phyloP scores from a whole-genome alignment of 805 yeast genomes.

The Blastobotrys robertii region DNA sequence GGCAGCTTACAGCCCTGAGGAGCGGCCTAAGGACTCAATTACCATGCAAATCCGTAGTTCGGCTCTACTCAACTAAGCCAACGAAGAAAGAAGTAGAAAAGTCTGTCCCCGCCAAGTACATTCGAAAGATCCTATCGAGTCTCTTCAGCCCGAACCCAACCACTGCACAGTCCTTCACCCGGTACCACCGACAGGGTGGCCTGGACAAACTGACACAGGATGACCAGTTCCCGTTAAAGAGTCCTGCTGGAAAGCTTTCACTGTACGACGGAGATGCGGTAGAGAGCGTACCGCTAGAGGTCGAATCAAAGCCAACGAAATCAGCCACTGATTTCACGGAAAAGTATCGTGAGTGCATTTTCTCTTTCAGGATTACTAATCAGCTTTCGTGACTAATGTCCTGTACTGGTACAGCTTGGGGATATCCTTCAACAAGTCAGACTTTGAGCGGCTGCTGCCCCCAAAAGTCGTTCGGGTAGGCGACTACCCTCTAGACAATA shows the following conservation, averaged over 20 bases:
- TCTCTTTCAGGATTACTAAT: background rate
- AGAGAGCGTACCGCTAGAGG: too few species aligned
- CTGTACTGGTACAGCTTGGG: constrained; percentile 28
- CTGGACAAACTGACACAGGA: background rate
- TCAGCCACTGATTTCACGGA: background rate
- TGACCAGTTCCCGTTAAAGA: background rate
- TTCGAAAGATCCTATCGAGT: constrained; percentile 2
- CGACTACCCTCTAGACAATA: constrained; percentile 8
- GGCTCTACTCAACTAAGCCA: too few species aligned
- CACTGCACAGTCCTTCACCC: constrained; percentile 1
- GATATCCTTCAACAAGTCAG: constrained; percentile 21
- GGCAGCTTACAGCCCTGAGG: too few species aligned
- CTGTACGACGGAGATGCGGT: too few species aligned
- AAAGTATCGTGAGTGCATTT: constrained; percentile 1
- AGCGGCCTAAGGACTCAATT: too few species aligned
- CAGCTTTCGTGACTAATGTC: constrained; percentile 16
- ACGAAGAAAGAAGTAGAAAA: background rate
- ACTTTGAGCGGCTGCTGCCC: constrained; percentile 27
- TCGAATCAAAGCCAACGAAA: too few species aligned
- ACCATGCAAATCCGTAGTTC: too few species aligned
- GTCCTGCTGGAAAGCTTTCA: too few species aligned
- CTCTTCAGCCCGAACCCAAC: constrained; percentile 8
- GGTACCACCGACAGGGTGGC: constrained; percentile 1
- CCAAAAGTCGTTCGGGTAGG: constrained; percentile 14
- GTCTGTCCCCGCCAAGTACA: background rate